Evolutionary conservation across 805 yeast species (phyloP), one percentile per base, ranked within the genome.

Genomic region (Metschnikowia santaceciliae): DNA sequence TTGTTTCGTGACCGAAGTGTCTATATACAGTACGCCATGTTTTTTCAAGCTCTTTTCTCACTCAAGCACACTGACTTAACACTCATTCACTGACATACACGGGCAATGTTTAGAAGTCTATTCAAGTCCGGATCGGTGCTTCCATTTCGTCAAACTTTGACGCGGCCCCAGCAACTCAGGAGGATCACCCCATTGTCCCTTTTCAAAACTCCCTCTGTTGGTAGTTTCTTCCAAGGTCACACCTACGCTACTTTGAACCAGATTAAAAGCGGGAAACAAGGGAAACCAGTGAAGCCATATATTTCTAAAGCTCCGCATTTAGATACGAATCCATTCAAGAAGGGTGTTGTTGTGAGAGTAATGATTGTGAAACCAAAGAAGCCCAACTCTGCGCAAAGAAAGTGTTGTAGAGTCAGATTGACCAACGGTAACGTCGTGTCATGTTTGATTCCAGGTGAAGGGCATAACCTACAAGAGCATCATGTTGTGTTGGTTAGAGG

Each of bases 401-500:
- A 94, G 69, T 96, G 95, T 43, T 90, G 96, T 56, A 86, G 98
- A 75, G 98, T 94, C 20, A 81, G 96, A 70, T 77, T 94, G 54
- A 81, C 96, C 10, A 92, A 88, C 62, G 99, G 98, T 26, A 86
- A 84, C 57, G 84, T 88, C 46, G 81, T 94, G 15, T 84, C 92
- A 42, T 97, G 97, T 1, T 91, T 90, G 67, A 94, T 94, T 51
- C 97, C 97, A 14, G 99, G 99, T 49, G 97, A 94, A 66, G 99
- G 99, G 19, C 99, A 94, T 70, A 94, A 94, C 65, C 86, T 96
- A 20, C 98, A 94, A 74, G 99, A 94, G 69, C 99, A 94, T 72
- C 88, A 95, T 63, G 95, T 94, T 47, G 98, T 94, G 0, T 81
- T 83, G 48, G 96, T 94, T 3, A 83, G 99, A 71, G 99, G 99